Conservation (phyloP, 163 green algal genomes). For the Trebouxia gelatinosa region DNA sequence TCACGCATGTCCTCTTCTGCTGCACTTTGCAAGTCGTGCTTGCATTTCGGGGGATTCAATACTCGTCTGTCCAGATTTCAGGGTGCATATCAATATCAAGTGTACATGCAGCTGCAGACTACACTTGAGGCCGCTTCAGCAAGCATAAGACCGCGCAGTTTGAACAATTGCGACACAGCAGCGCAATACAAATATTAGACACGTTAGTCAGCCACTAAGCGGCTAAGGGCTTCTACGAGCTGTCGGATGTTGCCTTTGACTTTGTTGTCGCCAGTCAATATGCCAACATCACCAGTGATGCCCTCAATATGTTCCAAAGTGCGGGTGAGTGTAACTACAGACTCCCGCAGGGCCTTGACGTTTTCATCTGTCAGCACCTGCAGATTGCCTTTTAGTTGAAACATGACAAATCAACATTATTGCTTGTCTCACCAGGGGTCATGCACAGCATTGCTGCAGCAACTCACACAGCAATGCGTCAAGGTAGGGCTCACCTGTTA, state of each 20-base stretch:
- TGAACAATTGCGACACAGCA: neutral
- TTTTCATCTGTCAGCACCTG: slow-evolving; percentile 89
- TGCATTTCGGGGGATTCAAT: too few species aligned
- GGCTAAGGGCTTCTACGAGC: slow-evolving; percentile 86
- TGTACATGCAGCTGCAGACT: slow-evolving; percentile 22
- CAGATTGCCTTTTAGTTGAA: slow-evolving; percentile 8
- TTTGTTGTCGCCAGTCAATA: slow-evolving; percentile 77
- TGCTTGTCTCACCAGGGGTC: too few species aligned
- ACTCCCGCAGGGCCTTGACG: slow-evolving; percentile 75
- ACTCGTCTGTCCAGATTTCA: too few species aligned
- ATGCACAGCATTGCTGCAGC: too few species aligned
- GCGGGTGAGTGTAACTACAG: slow-evolving; percentile 83
- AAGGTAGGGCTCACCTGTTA: neutral
- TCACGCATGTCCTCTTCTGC: too few species aligned
- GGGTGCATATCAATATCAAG: too few species aligned
- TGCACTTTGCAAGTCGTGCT: too few species aligned
- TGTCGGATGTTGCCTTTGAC: slow-evolving; percentile 89
- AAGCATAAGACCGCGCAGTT: neutral
- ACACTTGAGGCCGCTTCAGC: neutral
- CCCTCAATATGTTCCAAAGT: slow-evolving; percentile 92
- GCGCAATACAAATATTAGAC: neutral
- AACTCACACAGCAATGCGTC: neutral
- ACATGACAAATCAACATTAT: neutral
- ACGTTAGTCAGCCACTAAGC: slow-evolving; percentile 80
- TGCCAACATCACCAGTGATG: slow-evolving; percentile 79